These are phyloP conservation scores for Sclerotinia trifoliorum DNA, from an alignment of 2,329 filamentous ascomycete species.

Conservation along the genomic window DNA sequence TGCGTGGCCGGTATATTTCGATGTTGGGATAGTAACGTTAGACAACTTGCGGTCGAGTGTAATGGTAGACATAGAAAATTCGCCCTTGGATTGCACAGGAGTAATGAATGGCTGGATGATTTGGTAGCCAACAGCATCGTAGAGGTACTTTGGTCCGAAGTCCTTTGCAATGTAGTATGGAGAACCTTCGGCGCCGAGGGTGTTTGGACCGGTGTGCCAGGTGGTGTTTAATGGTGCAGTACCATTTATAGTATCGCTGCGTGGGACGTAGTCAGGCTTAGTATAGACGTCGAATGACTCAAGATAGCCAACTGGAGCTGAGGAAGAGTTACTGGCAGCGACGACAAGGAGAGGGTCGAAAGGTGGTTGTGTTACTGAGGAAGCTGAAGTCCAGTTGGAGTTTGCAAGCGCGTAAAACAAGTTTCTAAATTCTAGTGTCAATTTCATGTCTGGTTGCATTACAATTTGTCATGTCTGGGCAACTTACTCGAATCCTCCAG, in stretches of 20 bases:
- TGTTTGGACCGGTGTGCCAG: conserved; percentile 45
- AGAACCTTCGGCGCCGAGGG: conserved; percentile 39
- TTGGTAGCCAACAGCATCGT: conserved; percentile 42
- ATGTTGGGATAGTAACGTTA: conserved; percentile 31
- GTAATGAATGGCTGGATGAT: conserved; percentile 48
- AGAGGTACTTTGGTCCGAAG: conserved; percentile 48
- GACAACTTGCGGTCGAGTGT: conserved; percentile 38
- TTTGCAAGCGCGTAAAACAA: conserved; percentile 44
- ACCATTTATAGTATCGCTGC: conserved; percentile 45
- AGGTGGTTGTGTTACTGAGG: conserved; percentile 39
- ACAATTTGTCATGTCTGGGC: neutral
- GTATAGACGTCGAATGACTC: conserved; percentile 47
- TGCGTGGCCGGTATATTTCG: conserved; percentile 38
- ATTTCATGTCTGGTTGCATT: conserved; percentile 5
- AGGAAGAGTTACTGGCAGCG: neutral
- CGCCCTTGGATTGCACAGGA: conserved; percentile 42
- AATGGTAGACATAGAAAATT: conserved; percentile 48
- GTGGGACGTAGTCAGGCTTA: conserved; percentile 44
- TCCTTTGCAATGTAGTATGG: conserved; percentile 48
- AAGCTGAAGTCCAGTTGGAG: conserved; percentile 41
- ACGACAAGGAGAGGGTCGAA: conserved; percentile 38
- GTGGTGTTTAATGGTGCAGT: conserved; percentile 40
- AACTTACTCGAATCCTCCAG: conserved; percentile 49
- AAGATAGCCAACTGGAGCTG: conserved; percentile 39
- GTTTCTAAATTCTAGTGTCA: conserved; percentile 28